Percentiles rank a stretch among this genome's conserved stretches.
Evolutionary conservation across 1,284 basidiomycete genomes (phyloP).

Genomic region (Malassezia caprae): DNA sequence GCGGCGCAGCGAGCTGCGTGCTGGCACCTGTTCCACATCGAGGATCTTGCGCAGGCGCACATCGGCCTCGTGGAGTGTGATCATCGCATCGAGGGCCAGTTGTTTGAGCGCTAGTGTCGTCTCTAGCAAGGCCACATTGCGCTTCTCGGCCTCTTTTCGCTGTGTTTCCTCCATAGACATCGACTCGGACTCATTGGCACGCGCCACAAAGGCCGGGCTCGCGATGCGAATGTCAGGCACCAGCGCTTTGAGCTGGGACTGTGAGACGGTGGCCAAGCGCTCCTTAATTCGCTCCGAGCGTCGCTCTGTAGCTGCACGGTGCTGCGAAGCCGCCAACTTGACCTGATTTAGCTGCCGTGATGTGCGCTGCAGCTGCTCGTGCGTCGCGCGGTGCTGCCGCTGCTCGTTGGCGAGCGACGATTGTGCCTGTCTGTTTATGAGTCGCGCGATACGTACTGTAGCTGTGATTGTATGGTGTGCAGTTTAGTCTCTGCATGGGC

Average conservation of each 20-base stretch:
- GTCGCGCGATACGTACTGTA: constrained; percentile 7
- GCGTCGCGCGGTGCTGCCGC: constrained; percentile 8
- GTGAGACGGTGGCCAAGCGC: constrained; percentile 3
- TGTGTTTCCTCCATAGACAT: constrained; percentile 6
- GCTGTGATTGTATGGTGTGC: constrained; percentile 3
- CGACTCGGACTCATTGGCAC: background rate
- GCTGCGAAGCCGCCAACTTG: constrained; percentile 4
- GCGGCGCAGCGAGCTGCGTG: background rate
- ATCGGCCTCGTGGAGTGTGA: constrained; percentile 10
- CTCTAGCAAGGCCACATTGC: constrained; percentile 7
- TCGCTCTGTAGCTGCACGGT: constrained; percentile 13
- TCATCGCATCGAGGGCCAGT: constrained; percentile 13
- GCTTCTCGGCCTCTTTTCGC: constrained; percentile 11
- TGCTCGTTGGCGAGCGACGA: constrained; percentile 6
- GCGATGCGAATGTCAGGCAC: constrained; percentile 13
- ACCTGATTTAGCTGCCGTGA: constrained; percentile 7
- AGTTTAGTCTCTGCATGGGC: constrained; percentile 6
- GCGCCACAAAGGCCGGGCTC: constrained; percentile 7
- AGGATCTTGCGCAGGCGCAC: constrained; percentile 15
- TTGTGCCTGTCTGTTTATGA: background rate
- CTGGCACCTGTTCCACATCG: constrained; percentile 6
- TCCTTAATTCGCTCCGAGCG: constrained; percentile 13
- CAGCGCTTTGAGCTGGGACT: constrained; percentile 11
- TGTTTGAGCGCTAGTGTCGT: constrained; percentile 13
- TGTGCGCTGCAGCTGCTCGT: constrained; percentile 12